Percentiles rank a stretch among this genome's conserved stretches.
phyloP scores from a whole-genome alignment of 768 basidiomycete species.

The Suillus bovinus region DNA sequence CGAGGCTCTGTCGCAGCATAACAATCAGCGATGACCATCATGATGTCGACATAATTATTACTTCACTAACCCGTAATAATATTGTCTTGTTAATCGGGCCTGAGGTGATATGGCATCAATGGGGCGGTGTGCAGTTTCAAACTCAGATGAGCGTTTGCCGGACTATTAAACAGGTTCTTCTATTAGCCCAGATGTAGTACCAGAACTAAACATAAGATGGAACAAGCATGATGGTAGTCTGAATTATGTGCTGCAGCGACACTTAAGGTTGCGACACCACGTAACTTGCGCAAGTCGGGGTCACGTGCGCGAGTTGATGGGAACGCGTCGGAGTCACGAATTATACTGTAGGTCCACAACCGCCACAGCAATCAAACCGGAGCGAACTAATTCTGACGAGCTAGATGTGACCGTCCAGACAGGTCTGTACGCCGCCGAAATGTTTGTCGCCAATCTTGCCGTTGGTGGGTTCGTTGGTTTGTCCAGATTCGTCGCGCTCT shows the following conservation, averaged over 20 bases:
- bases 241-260: too few relatives aligned
- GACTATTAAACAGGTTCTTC: too few relatives aligned
- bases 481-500: neutral
- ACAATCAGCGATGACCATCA: neutral
- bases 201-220: too few relatives aligned
- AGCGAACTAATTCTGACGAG: neutral
- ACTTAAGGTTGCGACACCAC: too few relatives aligned
- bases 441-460: neutral
- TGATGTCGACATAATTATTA: neutral
- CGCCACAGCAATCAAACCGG: neutral
- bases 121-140: too few relatives aligned
- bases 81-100: too few relatives aligned
- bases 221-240: too few relatives aligned
- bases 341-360: neutral
- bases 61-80: neutral
- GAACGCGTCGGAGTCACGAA: neutral
- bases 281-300: too few relatives aligned
- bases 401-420: neutral
- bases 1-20: neutral
- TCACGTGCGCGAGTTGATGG: neutral
- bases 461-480: neutral
- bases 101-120: too few relatives aligned
- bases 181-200: too few relatives aligned
- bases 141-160: too few relatives aligned
- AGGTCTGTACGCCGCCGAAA: neutral